phyloP scores from a whole-genome alignment of 352 stramenopile species.

The Discostella stelligera region DNA sequence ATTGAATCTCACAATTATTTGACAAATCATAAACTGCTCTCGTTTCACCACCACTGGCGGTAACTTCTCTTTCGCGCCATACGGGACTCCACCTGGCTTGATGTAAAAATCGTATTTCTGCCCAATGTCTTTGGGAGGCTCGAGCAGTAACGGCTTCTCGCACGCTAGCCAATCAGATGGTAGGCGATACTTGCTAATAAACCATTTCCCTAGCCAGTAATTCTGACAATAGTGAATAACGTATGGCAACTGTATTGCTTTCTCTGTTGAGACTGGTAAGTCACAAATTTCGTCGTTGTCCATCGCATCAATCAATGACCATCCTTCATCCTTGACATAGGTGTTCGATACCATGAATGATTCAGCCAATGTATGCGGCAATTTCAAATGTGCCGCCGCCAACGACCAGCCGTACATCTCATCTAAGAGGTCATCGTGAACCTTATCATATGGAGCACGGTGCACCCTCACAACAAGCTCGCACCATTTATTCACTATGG shows the following conservation, averaged over 20 bases:
- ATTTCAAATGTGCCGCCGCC: conserved; percentile 50
- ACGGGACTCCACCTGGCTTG: conserved; percentile 34
- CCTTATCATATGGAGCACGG: conserved; percentile 10
- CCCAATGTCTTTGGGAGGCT: conserved; percentile 35
- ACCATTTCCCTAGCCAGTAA: conserved; percentile 73
- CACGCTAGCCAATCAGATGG: conserved; percentile 56
- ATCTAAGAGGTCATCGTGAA: conserved; percentile 46
- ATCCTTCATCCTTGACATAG: conserved; percentile 49
- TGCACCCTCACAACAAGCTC: conserved; percentile 66
- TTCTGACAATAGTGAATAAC: conserved; percentile 50
- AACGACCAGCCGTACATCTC: conserved; percentile 75
- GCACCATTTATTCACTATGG: conserved; percentile 67
- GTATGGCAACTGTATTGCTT: conserved; percentile 43
- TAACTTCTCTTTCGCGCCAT: conserved; percentile 35
- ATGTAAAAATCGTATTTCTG: conserved; percentile 49
- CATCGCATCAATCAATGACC: conserved; percentile 55
- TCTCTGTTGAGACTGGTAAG: conserved; percentile 33
- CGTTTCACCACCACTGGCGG: conserved; percentile 38
- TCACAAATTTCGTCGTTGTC: conserved; percentile 35
- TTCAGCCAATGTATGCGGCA: conserved; percentile 51
- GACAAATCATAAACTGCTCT: conserved; percentile 70
- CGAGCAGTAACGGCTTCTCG: conserved; percentile 32
- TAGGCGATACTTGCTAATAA: conserved; percentile 72
- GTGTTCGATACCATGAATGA: conserved; percentile 63
- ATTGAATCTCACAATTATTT: conserved; percentile 71